A percentile compares a stretch with the other conserved stretches of the same genome.
Conservation (phyloP, 2,329 filamentous ascomycete genomes). For the Colletotrichum musae region DNA sequence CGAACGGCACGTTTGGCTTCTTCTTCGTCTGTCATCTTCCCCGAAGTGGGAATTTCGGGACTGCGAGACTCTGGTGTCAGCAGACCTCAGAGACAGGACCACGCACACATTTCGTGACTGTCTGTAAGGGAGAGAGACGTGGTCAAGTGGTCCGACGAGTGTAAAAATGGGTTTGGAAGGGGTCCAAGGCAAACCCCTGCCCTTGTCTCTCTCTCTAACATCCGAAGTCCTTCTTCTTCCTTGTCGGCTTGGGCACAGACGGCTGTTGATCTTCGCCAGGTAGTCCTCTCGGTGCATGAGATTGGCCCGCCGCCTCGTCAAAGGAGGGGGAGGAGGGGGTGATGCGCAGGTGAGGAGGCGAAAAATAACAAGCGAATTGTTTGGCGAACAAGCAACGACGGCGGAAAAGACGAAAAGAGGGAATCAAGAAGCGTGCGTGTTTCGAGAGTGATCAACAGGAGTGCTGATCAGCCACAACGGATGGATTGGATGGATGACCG, state of each 20-base stretch:
- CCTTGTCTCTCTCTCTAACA: conserved; percentile 22
- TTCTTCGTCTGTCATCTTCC: not conserved
- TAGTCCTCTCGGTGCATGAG: not conserved
- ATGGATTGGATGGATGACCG: not conserved
- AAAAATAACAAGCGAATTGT: not conserved
- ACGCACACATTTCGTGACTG: not conserved
- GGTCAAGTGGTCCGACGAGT: not conserved
- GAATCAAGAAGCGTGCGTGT: conserved; percentile 15
- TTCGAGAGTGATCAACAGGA: conserved; percentile 26
- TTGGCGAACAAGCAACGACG: not conserved
- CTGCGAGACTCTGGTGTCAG: not conserved
- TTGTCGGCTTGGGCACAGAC: not conserved
- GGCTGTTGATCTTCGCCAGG: conserved; percentile 6
- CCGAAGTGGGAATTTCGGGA: not conserved
- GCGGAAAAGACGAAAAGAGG: not conserved
- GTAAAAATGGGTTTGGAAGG: conserved; percentile 3
- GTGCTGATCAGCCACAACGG: conserved; percentile 31
- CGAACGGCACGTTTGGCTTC: too few species aligned
- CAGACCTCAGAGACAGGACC: conserved; percentile 2
- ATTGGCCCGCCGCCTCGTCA: not conserved
- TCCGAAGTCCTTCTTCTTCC: not conserved
- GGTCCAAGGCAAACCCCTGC: not conserved
- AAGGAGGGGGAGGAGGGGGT: conserved; percentile 3
- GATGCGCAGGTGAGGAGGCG: not conserved
- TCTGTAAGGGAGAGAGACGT: not conserved